Evolutionary conservation across 106 monocot genomes (phyloP), one percentile per base, ranked within the genome.

Genomic region (Dendrobium catenatum): DNA sequence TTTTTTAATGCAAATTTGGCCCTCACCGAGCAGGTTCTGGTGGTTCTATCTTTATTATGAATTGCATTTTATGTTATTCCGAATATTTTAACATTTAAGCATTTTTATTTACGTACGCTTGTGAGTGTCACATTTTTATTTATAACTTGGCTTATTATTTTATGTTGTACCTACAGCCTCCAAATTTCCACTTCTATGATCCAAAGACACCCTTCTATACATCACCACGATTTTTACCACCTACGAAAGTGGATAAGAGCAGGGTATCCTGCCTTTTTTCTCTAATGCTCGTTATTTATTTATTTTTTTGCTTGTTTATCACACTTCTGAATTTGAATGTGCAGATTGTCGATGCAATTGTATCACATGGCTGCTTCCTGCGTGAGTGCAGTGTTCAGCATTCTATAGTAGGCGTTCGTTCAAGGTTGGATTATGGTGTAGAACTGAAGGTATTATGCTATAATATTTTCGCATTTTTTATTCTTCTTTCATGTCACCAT

Each of bases 1-100:
- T 99, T 95, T 81, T 98, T 88, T 43, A 88, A 95, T 81, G 94
- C 95, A 27, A 98, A 98, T 79, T 85, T 98, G 83, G 92, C 98
- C 33, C 91, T 95, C 72, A 91, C 98, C 15, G 88, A 86, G 47
- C 84, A 98, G 98, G 95, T 98, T 81, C 16, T 74, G 44, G 15
- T 43, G 7, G 5, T 74, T 74, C 3, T 19, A 74, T 20, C 4
- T 19, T 74, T 44, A 74, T 44, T 74, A 20, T 42, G 70, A 70
- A 37, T 37, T 70, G 22, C 22, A 2, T 61, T 61, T 61, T 22
- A n/a, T 61, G 5, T 19, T 19, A 33, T 17, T 6, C 11, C 1
- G 33, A n/a, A 70, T 31, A 33, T 70, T 37, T 15, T 8, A 33
- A 37, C 2, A 0, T 70, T 27, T 37, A 9, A 70, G 61, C 2